A percentile compares a stretch with the other conserved stretches of the same genome.
Evolutionary conservation across 2,329 filamentous ascomycete species (phyloP).

Genomic region (Periconia sp.): DNA sequence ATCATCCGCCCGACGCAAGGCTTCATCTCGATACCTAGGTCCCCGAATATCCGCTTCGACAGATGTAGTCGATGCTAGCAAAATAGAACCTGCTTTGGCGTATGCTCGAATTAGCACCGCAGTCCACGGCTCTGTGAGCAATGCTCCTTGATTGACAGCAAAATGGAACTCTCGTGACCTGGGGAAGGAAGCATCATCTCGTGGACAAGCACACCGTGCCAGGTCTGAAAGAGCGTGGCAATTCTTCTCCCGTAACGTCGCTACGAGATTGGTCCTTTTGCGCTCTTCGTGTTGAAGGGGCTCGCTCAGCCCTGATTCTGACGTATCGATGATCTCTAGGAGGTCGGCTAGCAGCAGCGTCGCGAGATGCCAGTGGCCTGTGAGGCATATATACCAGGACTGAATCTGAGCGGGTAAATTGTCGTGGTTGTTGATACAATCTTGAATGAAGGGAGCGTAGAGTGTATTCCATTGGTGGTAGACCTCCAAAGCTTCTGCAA

Average conservation of each 20-base stretch:
- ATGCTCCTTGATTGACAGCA: slow-evolving; percentile 60
- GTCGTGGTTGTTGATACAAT: slow-evolving; percentile 59
- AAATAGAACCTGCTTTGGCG: slow-evolving; percentile 52
- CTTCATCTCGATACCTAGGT: slow-evolving; percentile 34
- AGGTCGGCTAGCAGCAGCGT: slow-evolving; percentile 62
- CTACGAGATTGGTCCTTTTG: slow-evolving; percentile 41
- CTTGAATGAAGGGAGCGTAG: slow-evolving; percentile 60
- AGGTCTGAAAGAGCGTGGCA: slow-evolving; percentile 57
- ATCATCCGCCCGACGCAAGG: slow-evolving; percentile 50
- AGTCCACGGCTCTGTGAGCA: slow-evolving; percentile 68
- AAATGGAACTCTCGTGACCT: no score
- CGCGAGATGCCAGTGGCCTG: slow-evolving; percentile 65
- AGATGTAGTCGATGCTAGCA: slow-evolving; percentile 45
- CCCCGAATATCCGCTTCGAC: slow-evolving; percentile 8
- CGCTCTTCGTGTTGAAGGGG: slow-evolving; percentile 32
- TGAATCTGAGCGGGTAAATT: slow-evolving; percentile 60
- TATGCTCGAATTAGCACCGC: slow-evolving; percentile 62
- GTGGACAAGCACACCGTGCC: slow-evolving; percentile 53
- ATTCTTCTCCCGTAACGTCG: slow-evolving; percentile 52
- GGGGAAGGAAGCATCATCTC: slow-evolving; percentile 30
- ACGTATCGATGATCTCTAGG: slow-evolving; percentile 58
- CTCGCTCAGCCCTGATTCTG: slow-evolving; percentile 29
- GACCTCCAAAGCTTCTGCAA: slow-evolving; percentile 56
- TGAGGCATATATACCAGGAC: slow-evolving; percentile 65
- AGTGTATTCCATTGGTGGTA: slow-evolving; percentile 62